Evolutionary conservation across 139 green algal genomes (phyloP), one percentile per base, ranked within the genome.

Genomic region (Chlamydomonas urium): DNA sequence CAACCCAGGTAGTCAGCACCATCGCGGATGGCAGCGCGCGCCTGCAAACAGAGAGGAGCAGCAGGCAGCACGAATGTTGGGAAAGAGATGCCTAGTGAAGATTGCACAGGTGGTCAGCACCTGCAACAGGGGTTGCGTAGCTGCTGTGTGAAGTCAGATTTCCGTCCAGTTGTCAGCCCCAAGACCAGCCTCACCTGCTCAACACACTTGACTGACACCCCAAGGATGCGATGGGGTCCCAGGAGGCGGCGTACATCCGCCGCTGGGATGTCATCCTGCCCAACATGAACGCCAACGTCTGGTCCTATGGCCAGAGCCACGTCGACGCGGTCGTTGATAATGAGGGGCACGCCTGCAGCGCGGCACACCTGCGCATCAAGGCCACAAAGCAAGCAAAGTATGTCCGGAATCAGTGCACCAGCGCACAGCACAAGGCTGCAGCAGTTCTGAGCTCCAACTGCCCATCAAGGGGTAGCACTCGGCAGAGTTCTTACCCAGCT

Each of bases 301-400:
- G 93, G 90, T 4, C 85, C 92, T 6, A 82, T 72, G 5, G 90
- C 93, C 38, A 98, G 73, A 10, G 91, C 91, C 29, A 98, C 86
- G 57, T 98, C 94, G 0, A 98, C 79, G 0, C 94, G 78, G 78
- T 98, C 94, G 74, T 98, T 98, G 68, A 98, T 88, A 33, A 98
- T 81, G n/a, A 97, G 73, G 0, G 85, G 83, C 10, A 97, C 85
- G 26, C 88, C 85, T 2, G 71, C 69, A 32, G 75, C 63, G 0
- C 80, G 78, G 58, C 86, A 92, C 35, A 90, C 70, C 74, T 80
- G 75, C 6, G 58, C 17, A 56, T 26, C 45, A 56, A 47, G 14
- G 24, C 6, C 31, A 69, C 61, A 69, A 19, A 53, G 38, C 45
- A 71, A 37, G 48, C 65, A 56, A n/a, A n/a, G n/a, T n/a, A n/a